phyloP scores from a whole-genome alignment of 2,329 filamentous ascomycete species.

The Endocalyx cinctus region DNA sequence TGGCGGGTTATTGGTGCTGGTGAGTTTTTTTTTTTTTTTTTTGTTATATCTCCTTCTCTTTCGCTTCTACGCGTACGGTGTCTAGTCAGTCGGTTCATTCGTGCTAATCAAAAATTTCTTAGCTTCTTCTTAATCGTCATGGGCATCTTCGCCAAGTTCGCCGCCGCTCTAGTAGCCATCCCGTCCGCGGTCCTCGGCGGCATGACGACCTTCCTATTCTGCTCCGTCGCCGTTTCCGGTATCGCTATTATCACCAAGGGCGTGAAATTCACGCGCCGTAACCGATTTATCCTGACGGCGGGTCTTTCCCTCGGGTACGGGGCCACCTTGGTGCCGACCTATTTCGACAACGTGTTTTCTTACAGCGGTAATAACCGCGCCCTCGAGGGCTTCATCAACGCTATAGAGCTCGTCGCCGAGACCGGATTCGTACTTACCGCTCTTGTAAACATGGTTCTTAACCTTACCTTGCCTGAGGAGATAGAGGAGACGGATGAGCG shows the following conservation, averaged over 20 bases:
- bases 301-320: constrained; percentile 69
- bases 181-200: constrained; percentile 62
- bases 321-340: constrained; percentile 61
- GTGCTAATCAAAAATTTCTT: constrained; percentile 1
- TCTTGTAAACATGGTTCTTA: constrained; percentile 67
- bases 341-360: constrained; percentile 68
- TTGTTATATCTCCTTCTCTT: not conserved
- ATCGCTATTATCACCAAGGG: constrained; percentile 68
- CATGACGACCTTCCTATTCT: constrained; percentile 79
- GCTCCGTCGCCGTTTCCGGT: constrained; percentile 70
- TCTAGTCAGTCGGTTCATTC: no score
- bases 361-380: constrained; percentile 64
- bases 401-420: constrained; percentile 67
- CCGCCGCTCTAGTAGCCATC: constrained; percentile 72
- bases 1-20: constrained; percentile 73
- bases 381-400: constrained; percentile 70
- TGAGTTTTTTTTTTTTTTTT: no score
- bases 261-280: constrained; percentile 71
- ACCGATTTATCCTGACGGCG: constrained; percentile 76
- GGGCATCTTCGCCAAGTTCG: constrained; percentile 81
- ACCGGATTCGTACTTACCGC: constrained; percentile 74
- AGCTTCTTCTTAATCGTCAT: constrained; percentile 72
- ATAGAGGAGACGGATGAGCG: constrained; percentile 54
- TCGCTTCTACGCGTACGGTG: no score
- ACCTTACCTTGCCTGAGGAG: constrained; percentile 69